These are phyloP conservation scores for Rhododendron griersonianum DNA, from an alignment of 148 eudicot species.

Conservation along the genomic window DNA sequence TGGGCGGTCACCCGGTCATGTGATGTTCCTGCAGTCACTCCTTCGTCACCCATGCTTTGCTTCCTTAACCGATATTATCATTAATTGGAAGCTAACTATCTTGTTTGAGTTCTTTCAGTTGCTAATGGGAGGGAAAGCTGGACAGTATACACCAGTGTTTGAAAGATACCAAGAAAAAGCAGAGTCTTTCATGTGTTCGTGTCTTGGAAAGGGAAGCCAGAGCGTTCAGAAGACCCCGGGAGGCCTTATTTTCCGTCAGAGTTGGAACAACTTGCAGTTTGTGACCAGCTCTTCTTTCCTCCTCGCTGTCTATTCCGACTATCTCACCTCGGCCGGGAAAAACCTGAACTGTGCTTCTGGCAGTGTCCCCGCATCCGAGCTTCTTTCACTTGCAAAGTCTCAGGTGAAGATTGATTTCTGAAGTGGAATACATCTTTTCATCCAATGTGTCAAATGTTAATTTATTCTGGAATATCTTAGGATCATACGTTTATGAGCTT, in stretches of 20 bases:
- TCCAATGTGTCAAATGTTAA: neutral
- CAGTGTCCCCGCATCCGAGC: conserved; percentile 52
- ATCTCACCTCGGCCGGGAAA: conserved; percentile 62
- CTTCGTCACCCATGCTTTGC: neutral
- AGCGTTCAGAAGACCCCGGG: conserved; percentile 88
- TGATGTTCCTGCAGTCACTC: neutral
- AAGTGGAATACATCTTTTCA: neutral
- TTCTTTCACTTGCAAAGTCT: conserved; percentile 66
- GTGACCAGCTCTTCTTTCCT: conserved; percentile 95
- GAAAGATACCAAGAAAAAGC: conserved; percentile 75
- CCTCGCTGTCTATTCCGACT: conserved; percentile 78
- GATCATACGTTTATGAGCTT: neutral
- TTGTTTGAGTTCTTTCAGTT: conserved; percentile 34
- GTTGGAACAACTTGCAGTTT: conserved; percentile 98
- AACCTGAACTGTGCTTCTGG: conserved; percentile 52
- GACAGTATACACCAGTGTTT: conserved; percentile 45
- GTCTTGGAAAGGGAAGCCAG: conserved; percentile 73
- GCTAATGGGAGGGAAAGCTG: conserved; percentile 80
- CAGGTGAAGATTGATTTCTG: conserved; percentile 46
- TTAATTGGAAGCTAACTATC: neutral
- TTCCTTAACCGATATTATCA: neutral
- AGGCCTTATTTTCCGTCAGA: conserved; percentile 82
- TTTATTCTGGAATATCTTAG: neutral
- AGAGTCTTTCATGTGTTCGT: conserved; percentile 86
- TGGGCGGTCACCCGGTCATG: neutral